Evolutionary conservation across 139 green algal species (phyloP).

Genomic region (Chlorella ohadii): DNA sequence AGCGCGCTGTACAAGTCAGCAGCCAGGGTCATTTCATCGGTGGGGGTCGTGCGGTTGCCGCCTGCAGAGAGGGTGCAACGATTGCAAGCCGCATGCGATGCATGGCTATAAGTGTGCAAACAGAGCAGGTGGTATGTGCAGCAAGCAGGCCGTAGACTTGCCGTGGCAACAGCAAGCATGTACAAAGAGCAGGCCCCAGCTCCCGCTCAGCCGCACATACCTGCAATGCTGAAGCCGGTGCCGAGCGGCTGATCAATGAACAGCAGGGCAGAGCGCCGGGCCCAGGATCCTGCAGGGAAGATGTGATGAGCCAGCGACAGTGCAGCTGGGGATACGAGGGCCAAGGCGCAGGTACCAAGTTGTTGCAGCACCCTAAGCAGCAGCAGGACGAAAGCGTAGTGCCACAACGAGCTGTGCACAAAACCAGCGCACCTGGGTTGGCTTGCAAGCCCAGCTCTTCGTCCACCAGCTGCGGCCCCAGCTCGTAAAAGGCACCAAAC

Average conservation of each 20-base stretch:
- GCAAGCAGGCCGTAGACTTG: background rate
- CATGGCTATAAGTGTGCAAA: too few species aligned
- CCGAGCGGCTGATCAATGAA: constrained; percentile 92
- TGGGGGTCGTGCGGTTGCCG: constrained; percentile 55
- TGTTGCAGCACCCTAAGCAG: too few species aligned
- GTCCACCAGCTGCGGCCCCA: constrained; percentile 57
- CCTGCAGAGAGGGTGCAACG: constrained; percentile 27
- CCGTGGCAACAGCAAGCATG: too few species aligned
- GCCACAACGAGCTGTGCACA: too few species aligned
- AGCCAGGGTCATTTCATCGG: constrained; percentile 69
- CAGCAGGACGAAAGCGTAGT: too few species aligned
- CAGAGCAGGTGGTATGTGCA: background rate
- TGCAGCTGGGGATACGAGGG: too few species aligned
- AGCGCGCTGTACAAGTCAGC: constrained; percentile 95
- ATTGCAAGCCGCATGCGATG: background rate
- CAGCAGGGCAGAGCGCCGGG: constrained; percentile 57
- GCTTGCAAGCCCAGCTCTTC: constrained; percentile 37
- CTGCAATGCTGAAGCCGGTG: constrained; percentile 88
- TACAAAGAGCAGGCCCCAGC: too few species aligned
- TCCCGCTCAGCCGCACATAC: constrained; percentile 6
- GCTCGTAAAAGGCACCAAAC: constrained; percentile 73
- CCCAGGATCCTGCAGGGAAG: constrained; percentile 48
- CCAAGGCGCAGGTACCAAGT: too few species aligned
- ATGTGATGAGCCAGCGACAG: background rate
- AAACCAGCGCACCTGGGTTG: constrained; percentile 41